Evolutionary conservation across 2,329 filamentous ascomycete genomes (phyloP), one percentile per base, ranked within the genome.

Genomic region (Trichophyton schoenleinii): DNA sequence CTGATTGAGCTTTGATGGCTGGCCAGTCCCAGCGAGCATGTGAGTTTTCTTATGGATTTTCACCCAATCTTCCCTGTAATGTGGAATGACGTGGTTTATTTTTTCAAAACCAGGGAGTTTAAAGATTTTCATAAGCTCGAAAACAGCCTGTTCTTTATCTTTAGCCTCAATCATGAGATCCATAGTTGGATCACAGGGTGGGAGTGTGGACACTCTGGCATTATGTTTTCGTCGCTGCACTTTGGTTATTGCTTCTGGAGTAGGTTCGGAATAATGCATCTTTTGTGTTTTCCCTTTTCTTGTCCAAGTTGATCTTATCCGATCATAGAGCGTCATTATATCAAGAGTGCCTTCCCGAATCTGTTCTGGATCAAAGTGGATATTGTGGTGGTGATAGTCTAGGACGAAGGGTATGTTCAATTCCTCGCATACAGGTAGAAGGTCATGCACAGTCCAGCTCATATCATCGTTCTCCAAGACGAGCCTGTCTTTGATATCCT

Each of bases 151-250:
- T 71, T 97, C 92, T 74, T 97, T 97, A 70, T 96, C 92, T 72
- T 97, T 97, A 57, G 92, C 92, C 75, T 97, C 92, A 63, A 97
- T 96, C 92, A 97, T 97, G n/a, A 97, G 79, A 70, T 96, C 92
- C 87, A 95, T 94, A 36, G 87, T 85, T 0, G 83, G 77, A 3
- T 85, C 80, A 68, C 92, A 96, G 0, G 92, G 91, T 0, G 92
- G 92, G 0, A 97, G 74, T 0, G 85, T 88, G 65, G 81, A 80
- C 1, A 95, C 90, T 7, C 92, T 83, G 0, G 89, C 81, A 41
- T 85, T 90, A 70, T 97, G 92, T 73, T 95, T 96, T 62, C 92
- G 82, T 31, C 91, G 80, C 66, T 95, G 87, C 0, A 84, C 81
- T 0, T 81, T 82, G 0, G 91, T 95, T 46, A 95, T 82, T 0